Conservation (phyloP, 73 alveolate species). For the Paramecium biaurelia region DNA sequence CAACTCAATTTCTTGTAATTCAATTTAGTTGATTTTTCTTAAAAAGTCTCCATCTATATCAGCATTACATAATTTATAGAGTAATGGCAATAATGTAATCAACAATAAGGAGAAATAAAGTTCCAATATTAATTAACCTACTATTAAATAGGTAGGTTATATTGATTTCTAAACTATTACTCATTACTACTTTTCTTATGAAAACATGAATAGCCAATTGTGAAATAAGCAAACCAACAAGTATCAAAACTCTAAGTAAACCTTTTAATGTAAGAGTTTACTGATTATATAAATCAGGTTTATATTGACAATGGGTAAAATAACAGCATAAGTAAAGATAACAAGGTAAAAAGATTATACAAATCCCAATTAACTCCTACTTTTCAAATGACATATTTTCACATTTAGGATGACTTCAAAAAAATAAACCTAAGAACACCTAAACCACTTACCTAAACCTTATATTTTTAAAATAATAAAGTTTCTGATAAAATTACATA, state of each 20-base stretch:
- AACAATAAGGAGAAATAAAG: not conserved
- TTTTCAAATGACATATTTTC: not conserved
- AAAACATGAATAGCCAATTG: not conserved
- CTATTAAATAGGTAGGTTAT: not conserved
- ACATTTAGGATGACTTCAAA: not conserved
- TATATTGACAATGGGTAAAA: not conserved
- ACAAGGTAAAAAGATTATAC: not conserved
- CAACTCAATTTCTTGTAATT: conserved; percentile 32
- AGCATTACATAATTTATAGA: not conserved
- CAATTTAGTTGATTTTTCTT: conserved; percentile 2
- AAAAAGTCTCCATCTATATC: conserved; percentile 25
- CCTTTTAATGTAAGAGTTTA: not conserved
- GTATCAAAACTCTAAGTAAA: not conserved
- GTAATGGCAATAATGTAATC: not conserved
- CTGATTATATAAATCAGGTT: not conserved
- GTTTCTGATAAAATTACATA: conserved; percentile 45
- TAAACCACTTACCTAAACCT: not conserved
- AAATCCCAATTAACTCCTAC: not conserved
- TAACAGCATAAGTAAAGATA: not conserved
- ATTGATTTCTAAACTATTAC: not conserved
- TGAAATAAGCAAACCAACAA: not conserved
- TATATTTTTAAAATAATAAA: conserved; percentile 24
- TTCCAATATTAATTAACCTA: not conserved
- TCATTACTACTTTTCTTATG: not conserved
- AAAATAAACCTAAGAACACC: not conserved